Evolutionary conservation across 2,329 filamentous ascomycete species (phyloP), one percentile per base, ranked within the genome.

Genomic region (Cladophialophora psammophila): DNA sequence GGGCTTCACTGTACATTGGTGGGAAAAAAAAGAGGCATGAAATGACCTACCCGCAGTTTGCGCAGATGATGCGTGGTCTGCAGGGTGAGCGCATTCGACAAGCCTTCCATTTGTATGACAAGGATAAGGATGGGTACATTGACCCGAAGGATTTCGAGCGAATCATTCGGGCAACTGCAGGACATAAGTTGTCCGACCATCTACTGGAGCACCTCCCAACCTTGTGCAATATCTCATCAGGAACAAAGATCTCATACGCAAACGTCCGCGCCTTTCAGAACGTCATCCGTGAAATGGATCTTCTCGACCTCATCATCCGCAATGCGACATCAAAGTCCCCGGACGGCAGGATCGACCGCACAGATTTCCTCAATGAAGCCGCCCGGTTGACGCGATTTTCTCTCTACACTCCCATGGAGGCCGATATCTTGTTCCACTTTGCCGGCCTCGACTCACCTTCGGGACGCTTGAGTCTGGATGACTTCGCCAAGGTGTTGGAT

Each of bases 251-350:
- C 74, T 97, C 94, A 6, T 99, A 99, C 77, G 93, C 95, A 78
- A 97, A 96, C 77, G 95, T 99, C 36, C 89, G 95, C 72, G 95
- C 95, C 42, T 99, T 99, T 83, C 94, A 97, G 83, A 99, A 99
- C 78, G 90, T 99, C 80, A 94, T 99, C 74, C 90, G 91, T 75
- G 94, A 98, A 81, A 97, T 99, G 92, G 95, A 99, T 76, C 86
- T 98, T 75, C 92, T 98, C 58, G 95, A 99, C 83, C 84, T 96
- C 72, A 93, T 99, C 76, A 87, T 99, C 71, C 89, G 93, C 72
- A 93, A 93, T 76, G 95, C 95, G 42, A 91, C 93, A 71, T 82
- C 84, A 74, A 93, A 94, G 82, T 96, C 92, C 78, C 73, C 82
- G 10, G 95, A 99, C 78, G 93, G 93, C 76, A 96, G 93, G 82